Conservation (phyloP, 2,329 filamentous ascomycete genomes). For the Onygenales sp. region DNA sequence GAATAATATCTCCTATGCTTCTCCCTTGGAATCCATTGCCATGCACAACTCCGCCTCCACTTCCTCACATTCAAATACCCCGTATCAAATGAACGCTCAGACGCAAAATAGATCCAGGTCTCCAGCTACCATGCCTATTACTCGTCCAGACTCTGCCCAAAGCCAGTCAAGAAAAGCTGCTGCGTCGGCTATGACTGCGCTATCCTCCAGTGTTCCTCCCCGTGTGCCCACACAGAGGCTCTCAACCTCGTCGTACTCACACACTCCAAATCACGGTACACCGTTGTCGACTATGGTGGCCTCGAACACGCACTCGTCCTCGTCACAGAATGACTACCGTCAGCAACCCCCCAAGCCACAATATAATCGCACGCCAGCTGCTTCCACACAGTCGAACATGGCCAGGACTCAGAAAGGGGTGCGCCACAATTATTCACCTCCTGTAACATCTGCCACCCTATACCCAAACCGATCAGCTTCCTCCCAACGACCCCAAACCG, state of each 20-base stretch:
- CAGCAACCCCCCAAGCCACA: slow-evolving; percentile 1
- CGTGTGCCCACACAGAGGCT: neutral
- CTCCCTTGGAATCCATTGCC: neutral
- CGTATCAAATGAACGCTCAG: neutral
- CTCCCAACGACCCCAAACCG: neutral
- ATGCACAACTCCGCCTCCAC: neutral
- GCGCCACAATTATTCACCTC: neutral
- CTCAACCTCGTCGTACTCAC: slow-evolving; percentile 2
- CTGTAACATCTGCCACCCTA: neutral
- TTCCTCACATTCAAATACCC: neutral
- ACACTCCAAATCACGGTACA: neutral
- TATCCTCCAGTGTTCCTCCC: slow-evolving; percentile 7
- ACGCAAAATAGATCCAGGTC: neutral
- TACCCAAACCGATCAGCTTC: neutral
- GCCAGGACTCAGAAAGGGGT: neutral
- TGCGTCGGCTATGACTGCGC: slow-evolving; percentile 10
- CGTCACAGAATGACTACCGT: neutral
- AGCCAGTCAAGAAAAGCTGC: slow-evolving; percentile 6
- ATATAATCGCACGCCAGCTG: slow-evolving; percentile 2
- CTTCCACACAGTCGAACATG: slow-evolving; percentile 2
- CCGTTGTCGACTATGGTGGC: neutral
- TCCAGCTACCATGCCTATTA: neutral
- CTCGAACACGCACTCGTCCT: neutral
- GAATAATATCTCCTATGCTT: neutral
- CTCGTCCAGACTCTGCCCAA: slow-evolving; percentile 8